phyloP scores from a whole-genome alignment of 225 moss, liverwort and hornwort species.

The Ulota crispa region DNA sequence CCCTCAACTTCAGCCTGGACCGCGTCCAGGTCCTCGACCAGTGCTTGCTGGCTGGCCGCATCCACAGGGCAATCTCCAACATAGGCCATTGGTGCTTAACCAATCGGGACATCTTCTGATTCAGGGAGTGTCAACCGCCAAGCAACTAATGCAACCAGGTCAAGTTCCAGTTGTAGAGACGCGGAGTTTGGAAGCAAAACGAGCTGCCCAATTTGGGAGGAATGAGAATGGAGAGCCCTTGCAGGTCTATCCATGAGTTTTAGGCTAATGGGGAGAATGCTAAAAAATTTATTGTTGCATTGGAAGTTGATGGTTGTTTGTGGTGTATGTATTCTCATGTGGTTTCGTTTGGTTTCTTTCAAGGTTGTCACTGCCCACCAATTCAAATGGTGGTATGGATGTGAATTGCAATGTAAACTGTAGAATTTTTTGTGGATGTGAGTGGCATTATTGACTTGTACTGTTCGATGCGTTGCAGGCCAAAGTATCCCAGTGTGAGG shows the following conservation, averaged over 20 bases:
- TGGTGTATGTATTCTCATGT: background rate
- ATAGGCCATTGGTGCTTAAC: conserved; percentile 3
- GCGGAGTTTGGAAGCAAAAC: conserved; percentile 10
- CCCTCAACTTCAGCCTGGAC: background rate
- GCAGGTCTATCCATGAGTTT: conserved; percentile 24
- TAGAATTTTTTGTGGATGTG: background rate
- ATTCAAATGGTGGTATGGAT: background rate
- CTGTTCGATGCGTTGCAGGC: conserved; percentile 13
- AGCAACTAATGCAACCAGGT: background rate
- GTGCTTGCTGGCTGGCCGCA: background rate
- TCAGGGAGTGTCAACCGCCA: background rate
- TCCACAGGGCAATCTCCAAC: conserved; percentile 12
- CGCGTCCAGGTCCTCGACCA: conserved; percentile 24
- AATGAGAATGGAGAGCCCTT: conserved; percentile 35
- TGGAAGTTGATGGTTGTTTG: background rate
- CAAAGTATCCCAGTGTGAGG: background rate
- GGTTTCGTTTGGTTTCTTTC: background rate
- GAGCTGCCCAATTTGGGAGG: conserved; percentile 35
- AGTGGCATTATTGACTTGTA: background rate
- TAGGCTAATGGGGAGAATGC: background rate
- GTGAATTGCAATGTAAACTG: background rate
- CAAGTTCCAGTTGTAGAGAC: background rate
- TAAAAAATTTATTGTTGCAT: background rate
- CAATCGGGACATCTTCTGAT: background rate
- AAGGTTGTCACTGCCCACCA: background rate